Base-by-base conservation (phyloP, 805 yeast species). In the Cyberlindnera xishuangbannaensis region DNA sequence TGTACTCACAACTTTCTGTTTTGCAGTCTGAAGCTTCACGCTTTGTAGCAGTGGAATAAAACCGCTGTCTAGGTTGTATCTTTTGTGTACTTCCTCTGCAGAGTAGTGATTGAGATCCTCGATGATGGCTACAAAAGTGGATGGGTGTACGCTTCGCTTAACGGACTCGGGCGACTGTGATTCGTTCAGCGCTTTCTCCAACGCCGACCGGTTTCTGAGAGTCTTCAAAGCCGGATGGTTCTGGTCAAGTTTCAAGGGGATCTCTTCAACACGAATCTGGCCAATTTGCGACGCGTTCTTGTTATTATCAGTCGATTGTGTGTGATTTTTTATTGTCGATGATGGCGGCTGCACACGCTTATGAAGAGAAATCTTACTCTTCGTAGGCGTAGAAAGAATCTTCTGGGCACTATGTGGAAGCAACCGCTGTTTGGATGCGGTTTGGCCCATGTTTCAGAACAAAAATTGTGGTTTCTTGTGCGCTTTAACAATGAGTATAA, bases 181-280 rank as follows among this genome's bases (percentile, higher is more conserved):
- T 17, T 36, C 18, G 27, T 38, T 37, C 12, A 40, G 30, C 15
- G 25, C 11, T 5, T 23, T 17, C 14, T 49, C 53, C 12, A 47
- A 23, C 2, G 15, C 13, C 3, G 34, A 15, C 5, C 38, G 40
- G 28, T 49, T 49, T 24, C 43, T 27, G 10, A 49, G 36, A 7
- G 41, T 36, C 14, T 27, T 34, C 10, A 49, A 22, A 4, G 50
- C 40, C 3, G 53, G 45, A 31, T 47, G 43, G 37, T 29, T 39
- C 36, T 39, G 33, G 27, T 47, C 50, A 12, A 47, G 32, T 16
- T 36, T 29, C 23, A 41, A 3, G 2, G 51, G 51, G 8, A 43
- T 21, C 28, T 45, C 51, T 13, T 40, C 43, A 6, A 39, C 39
- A 15, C 32, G 30, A 12, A 45, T 27, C 7, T 32, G 25, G 3